A percentile compares a stretch with the other conserved stretches of the same genome.
phyloP scores from a whole-genome alignment of 2,329 filamentous ascomycete species.

The Malbranchea zuffiana region DNA sequence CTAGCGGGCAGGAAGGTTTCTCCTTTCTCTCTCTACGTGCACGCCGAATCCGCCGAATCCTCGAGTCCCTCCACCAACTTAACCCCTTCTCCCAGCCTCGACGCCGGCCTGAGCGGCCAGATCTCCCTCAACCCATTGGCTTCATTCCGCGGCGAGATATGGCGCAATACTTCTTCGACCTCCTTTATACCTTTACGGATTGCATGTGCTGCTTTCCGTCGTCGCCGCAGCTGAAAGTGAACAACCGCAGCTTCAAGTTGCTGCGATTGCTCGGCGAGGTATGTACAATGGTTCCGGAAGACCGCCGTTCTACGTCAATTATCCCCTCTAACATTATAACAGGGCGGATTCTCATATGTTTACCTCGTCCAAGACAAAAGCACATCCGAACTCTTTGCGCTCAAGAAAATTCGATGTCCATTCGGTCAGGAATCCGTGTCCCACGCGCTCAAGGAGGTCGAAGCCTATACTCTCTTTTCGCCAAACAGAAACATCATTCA shows the following conservation, averaged over 20 bases:
- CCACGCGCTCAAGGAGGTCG: slow-evolving; percentile 91
- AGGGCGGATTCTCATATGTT: slow-evolving; percentile 97
- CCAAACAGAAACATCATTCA: slow-evolving; percentile 78
- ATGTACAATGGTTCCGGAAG: slow-evolving; percentile 19
- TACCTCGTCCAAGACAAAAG: slow-evolving; percentile 92
- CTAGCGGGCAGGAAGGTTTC: too few species aligned
- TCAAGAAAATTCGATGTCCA: slow-evolving; percentile 98
- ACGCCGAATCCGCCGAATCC: too few species aligned
- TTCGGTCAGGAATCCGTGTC: slow-evolving; percentile 94
- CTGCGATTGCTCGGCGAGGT: slow-evolving; percentile 85
- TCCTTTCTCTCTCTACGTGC: too few species aligned
- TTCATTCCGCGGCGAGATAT: too few species aligned
- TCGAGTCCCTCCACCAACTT: too few species aligned
- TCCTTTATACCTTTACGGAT: slow-evolving; percentile 83
- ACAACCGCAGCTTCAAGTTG: slow-evolving; percentile 90
- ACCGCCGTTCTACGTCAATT: background rate
- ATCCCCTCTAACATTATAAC: slow-evolving; percentile 7
- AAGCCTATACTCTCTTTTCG: slow-evolving; percentile 85
- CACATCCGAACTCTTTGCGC: slow-evolving; percentile 73
- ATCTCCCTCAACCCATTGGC: too few species aligned
- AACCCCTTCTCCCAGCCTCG: too few species aligned
- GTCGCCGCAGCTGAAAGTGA: slow-evolving; percentile 89
- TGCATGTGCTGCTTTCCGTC: slow-evolving; percentile 95
- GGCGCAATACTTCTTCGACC: slow-evolving; percentile 76
- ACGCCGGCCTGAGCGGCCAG: too few species aligned